Conservation (phyloP, 495 filamentous ascomycete genomes). For the Podospora pseudopauciseta region DNA sequence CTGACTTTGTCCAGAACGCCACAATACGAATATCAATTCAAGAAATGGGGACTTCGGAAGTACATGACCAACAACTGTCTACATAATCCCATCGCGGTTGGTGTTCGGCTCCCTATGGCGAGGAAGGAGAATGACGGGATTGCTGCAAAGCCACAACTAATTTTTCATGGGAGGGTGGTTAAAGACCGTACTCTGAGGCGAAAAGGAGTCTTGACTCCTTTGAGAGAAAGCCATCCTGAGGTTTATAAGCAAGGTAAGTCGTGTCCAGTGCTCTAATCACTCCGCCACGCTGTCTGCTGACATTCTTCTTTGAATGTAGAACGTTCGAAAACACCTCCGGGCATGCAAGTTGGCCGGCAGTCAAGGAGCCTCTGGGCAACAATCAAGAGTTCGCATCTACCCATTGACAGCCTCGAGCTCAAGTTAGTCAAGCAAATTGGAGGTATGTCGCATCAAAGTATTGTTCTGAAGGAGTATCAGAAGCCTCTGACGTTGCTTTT, state of each 20-base stretch:
- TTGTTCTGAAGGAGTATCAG: too few species aligned
- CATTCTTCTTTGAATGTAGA: too few species aligned
- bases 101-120: background rate
- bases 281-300: too few species aligned
- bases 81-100: background rate
- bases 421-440: too few species aligned
- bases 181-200: background rate
- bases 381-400: too few species aligned
- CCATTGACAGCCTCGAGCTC: too few species aligned
- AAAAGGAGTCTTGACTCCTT: background rate
- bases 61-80: background rate
- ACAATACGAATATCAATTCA: background rate
- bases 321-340: too few species aligned
- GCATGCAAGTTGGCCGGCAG: too few species aligned
- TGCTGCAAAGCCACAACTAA: background rate
- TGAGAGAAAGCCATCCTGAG: background rate
- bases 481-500: too few species aligned
- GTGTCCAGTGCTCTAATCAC: background rate
- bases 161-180: background rate
- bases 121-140: background rate
- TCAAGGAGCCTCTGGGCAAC: too few species aligned
- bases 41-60: slow-evolving; percentile 1
- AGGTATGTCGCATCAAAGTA: too few species aligned
- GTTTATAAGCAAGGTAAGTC: background rate
- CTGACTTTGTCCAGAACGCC: background rate